Conservation (phyloP, 108 stramenopile species). For the Cyclostephanos tholiformis region DNA sequence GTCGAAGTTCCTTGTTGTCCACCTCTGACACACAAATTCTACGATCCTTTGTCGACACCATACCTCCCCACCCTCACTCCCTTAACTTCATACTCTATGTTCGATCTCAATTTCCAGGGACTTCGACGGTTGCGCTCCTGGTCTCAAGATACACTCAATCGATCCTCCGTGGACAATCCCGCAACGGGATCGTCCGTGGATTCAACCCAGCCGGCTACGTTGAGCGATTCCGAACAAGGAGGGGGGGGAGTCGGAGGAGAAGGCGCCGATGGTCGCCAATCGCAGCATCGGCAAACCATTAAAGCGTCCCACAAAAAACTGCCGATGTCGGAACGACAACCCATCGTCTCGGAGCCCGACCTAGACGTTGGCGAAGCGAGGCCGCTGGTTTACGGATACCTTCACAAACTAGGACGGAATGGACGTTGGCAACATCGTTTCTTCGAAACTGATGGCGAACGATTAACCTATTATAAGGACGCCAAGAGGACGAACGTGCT, state of each 20-base stretch:
- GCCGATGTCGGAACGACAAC: slow-evolving; percentile 7
- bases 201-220: slow-evolving; percentile 35
- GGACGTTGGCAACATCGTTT: slow-evolving; percentile 97
- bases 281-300: background rate
- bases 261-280: background rate
- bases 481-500: slow-evolving; percentile 87
- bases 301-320: background rate
- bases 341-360: slow-evolving; percentile 26
- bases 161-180: slow-evolving; percentile 18
- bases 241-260: background rate
- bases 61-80: too few species aligned
- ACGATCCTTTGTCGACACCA: background rate
- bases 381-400: slow-evolving; percentile 84
- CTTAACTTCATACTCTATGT: background rate
- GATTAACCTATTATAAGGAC: slow-evolving; percentile 96
- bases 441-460: slow-evolving; percentile 96
- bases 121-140: slow-evolving; percentile 42
- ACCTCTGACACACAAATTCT: background rate
- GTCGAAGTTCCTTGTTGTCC: background rate
- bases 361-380: slow-evolving; percentile 40
- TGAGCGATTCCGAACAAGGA: slow-evolving; percentile 9
- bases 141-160: slow-evolving; percentile 27
- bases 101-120: slow-evolving; percentile 16
- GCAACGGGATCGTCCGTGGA: slow-evolving; percentile 33
- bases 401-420: slow-evolving; percentile 94